phyloP scores from a whole-genome alignment of 768 basidiomycete species.

The Mycena indigotica region DNA sequence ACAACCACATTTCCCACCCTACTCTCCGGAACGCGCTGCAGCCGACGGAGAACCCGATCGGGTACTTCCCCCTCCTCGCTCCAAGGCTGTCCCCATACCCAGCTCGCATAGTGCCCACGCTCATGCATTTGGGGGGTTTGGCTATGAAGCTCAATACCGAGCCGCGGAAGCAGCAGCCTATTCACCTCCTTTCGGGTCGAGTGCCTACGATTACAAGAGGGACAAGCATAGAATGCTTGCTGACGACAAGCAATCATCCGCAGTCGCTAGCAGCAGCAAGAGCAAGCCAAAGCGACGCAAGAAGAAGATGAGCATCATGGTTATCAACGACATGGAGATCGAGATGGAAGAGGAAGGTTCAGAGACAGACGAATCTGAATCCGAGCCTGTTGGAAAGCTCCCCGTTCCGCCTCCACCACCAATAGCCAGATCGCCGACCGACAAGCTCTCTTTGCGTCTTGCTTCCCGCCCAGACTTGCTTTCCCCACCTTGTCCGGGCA shows the following conservation, averaged over 20 bases:
- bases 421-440: not conserved
- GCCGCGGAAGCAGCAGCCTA: constrained; percentile 23
- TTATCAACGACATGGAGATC: constrained; percentile 17
- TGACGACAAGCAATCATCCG: not conserved
- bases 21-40: constrained; percentile 17
- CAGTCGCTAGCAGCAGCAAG: not conserved
- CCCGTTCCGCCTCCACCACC: not conserved
- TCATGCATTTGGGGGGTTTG: constrained; percentile 4
- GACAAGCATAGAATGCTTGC: constrained; percentile 3
- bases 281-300: not conserved
- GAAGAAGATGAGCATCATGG: constrained; percentile 18
- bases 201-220: constrained; percentile 17
- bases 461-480: constrained; percentile 5
- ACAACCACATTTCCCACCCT: constrained; percentile 10
- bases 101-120: not conserved
- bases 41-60: constrained; percentile 23
- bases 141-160: constrained; percentile 14
- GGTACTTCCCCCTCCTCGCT: not conserved
- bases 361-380: not conserved
- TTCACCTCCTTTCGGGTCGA: constrained; percentile 17
- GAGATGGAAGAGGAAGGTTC: constrained; percentile 18
- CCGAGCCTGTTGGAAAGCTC: not conserved
- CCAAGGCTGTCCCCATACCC: not conserved
- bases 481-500: not conserved
- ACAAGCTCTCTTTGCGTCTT: constrained; percentile 8